Base-by-base conservation (phyloP, 108 stramenopile genomes). In the Cyclotella atomus region DNA sequence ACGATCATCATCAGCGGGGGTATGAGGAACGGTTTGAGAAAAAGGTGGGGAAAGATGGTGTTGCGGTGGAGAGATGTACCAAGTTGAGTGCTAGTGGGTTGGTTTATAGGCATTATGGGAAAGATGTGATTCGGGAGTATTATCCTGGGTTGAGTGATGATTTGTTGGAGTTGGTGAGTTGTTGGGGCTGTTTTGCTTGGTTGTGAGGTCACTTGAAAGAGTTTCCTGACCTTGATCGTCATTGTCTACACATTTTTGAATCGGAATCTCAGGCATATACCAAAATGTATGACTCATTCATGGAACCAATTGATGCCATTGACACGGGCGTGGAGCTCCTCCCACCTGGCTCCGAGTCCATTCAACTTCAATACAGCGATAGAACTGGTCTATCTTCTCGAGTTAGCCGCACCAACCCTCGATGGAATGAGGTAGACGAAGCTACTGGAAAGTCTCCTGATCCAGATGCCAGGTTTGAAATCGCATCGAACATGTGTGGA, bases 221-320 rank as follows among this genome's bases (percentile, higher is more conserved):
- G n/a, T n/a, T n/a, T n/a, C 12, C 7, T 41, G 38, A 41, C 38
- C 7, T 41, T 12, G 38, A 12, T 41, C 38, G 38, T 41, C 38
- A n/a, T n/a, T n/a, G n/a, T n/a, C n/a, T n/a, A n/a, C n/a, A n/a
- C n/a, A n/a, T n/a, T n/a, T n/a, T n/a, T n/a, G n/a, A n/a, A n/a
- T n/a, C n/a, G n/a, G n/a, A n/a, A n/a, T n/a, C n/a, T 12, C 12
- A 61, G 60, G 85, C 88, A 3, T 96, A 85, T 75, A 61, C 34
- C 43, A 92, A 90, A 72, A 76, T 96, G 64, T 97, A 98, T 75
- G 67, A 96, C 65, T 75, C 83, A 29, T 91, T 99, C 57, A 77
- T 98, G 60, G 97, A 98, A 87, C 93, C 96, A n/a, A 79, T 99
- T 33, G 99, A 99, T 84, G 99, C 95, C 25, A 97, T 98, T 65